Conservation (phyloP, 768 basidiomycete species). For the Rhodotorula diobovata region DNA sequence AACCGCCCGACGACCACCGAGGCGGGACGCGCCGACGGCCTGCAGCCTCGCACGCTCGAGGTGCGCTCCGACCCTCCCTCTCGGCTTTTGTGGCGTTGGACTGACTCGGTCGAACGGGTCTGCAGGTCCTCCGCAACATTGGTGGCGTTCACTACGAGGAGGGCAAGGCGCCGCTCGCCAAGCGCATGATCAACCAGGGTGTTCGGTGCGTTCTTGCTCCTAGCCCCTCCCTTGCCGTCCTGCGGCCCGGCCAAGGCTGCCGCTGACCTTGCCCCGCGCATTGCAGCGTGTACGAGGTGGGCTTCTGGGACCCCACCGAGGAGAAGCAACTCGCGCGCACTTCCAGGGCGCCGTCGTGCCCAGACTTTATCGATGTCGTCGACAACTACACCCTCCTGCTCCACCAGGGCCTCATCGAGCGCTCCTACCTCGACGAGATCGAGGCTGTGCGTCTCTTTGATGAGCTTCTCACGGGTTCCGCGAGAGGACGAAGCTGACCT, state of each 20-base stretch:
- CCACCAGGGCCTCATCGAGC: constrained; percentile 44
- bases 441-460: constrained; percentile 26
- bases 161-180: constrained; percentile 39
- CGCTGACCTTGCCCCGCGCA: background rate
- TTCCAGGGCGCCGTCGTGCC: constrained; percentile 43
- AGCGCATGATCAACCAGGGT: constrained; percentile 42
- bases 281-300: constrained; percentile 40
- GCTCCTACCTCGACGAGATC: constrained; percentile 41
- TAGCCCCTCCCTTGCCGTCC: background rate
- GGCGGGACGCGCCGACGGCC: constrained; percentile 33
- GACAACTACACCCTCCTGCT: constrained; percentile 42
- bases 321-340: constrained; percentile 40
- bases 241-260: too few relatives aligned
- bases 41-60: constrained; percentile 42
- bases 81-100: background rate
- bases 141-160: constrained; percentile 37
- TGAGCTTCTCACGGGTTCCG: too few relatives aligned
- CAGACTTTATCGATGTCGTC: constrained; percentile 43
- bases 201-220: constrained; percentile 27
- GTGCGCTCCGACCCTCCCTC: constrained; percentile 11
- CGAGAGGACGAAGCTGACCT: background rate
- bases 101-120: background rate
- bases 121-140: constrained; percentile 42
- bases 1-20: constrained; percentile 24
- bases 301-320: constrained; percentile 42